A percentile compares a stretch with the other conserved stretches of the same genome.
Conservation (phyloP, 345 rosid species). For the Aegle marmelos region DNA sequence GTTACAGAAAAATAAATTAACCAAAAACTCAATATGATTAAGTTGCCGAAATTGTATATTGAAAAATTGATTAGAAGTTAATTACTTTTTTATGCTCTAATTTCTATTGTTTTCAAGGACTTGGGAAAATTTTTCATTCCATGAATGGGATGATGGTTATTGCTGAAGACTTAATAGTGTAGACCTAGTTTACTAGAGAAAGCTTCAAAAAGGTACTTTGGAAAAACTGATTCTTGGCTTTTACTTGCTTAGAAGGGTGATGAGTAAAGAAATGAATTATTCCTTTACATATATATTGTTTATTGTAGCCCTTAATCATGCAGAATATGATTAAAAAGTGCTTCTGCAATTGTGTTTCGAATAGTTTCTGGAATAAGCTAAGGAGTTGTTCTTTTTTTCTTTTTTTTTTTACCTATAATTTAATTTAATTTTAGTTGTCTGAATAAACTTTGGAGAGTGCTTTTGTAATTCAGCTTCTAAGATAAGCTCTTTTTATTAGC, state of each 20-base stretch:
- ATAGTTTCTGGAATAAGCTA: background rate
- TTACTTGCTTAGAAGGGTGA: background rate
- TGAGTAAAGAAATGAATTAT: background rate
- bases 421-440: background rate
- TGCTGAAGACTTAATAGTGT: background rate
- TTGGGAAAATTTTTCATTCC: background rate
- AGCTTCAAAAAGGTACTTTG: background rate
- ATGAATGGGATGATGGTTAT: background rate
- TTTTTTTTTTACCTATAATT: background rate
- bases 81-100: background rate
- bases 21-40: too few species aligned
- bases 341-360: background rate
- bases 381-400: background rate
- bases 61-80: background rate
- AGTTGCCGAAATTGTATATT: too few species aligned
- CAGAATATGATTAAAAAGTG: background rate
- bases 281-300: background rate
- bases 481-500: background rate
- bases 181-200: background rate
- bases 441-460: background rate
- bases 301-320: background rate
- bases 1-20: too few species aligned
- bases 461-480: background rate
- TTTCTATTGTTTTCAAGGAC: background rate
- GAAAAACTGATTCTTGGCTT: conserved; percentile 1